Evolutionary conservation across 768 basidiomycete genomes (phyloP).

Genomic region (Gelatoporia subvermispora): DNA sequence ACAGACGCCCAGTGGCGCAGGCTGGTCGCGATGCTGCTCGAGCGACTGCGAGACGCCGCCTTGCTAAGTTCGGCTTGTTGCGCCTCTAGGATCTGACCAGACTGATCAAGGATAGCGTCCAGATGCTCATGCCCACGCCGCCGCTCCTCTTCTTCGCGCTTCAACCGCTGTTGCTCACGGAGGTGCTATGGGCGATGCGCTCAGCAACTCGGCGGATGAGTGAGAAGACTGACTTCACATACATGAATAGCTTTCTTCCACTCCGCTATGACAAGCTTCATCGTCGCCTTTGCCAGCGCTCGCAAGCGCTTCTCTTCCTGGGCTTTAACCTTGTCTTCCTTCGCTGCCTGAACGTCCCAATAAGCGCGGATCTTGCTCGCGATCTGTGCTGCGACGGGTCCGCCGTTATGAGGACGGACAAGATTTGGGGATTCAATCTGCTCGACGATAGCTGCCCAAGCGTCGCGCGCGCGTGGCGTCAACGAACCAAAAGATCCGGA

Average conservation of each 20-base stretch:
- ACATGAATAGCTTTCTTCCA: conserved; percentile 90
- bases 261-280: conserved; percentile 64
- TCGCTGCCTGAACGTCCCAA: conserved; percentile 66
- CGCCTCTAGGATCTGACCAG: conserved; percentile 78
- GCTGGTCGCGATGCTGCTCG: conserved; percentile 34
- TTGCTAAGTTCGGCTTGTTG: conserved; percentile 69
- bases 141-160: conserved; percentile 71
- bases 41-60: conserved; percentile 45
- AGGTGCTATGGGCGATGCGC: conserved; percentile 48
- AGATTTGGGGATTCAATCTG: conserved; percentile 30
- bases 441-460: conserved; percentile 58
- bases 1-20: conserved; percentile 13
- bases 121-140: conserved; percentile 80
- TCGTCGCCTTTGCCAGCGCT: conserved; percentile 64
- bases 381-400: conserved; percentile 46
- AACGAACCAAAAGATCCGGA: neutral
- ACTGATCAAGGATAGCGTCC: conserved; percentile 86
- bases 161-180: conserved; percentile 60
- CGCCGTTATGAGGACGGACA: conserved; percentile 30
- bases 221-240: conserved; percentile 26
- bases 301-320: conserved; percentile 67
- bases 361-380: conserved; percentile 65
- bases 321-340: conserved; percentile 51
- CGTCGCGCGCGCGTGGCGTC: conserved; percentile 32
- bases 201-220: neutral